These are phyloP conservation scores for Russula olivacea DNA, from an alignment of 768 basidiomycete genomes.

Conservation along the genomic window DNA sequence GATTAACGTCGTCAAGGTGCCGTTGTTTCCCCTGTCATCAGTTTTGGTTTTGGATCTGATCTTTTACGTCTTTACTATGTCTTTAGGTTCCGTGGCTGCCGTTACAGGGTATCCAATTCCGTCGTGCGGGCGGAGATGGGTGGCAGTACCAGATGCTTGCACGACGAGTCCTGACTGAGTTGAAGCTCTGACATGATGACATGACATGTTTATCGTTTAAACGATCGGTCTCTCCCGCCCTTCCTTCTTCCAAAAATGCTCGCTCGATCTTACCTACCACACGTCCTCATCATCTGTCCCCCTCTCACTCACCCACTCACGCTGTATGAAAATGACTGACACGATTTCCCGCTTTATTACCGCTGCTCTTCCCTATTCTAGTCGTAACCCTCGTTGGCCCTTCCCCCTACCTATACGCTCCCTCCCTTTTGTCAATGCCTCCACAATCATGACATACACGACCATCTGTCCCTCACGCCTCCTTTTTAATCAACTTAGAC, in stretches of 20 bases:
- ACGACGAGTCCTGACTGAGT: conserved; percentile 77
- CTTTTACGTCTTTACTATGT: background rate
- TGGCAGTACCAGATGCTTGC: conserved; percentile 99
- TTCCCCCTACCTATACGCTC: background rate
- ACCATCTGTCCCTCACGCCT: background rate
- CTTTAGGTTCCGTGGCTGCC: conserved; percentile 85
- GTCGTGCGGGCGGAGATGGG: conserved; percentile 81
- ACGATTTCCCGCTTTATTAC: background rate
- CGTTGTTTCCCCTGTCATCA: background rate
- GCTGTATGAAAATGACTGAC: conserved; percentile 2
- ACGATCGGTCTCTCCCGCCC: background rate
- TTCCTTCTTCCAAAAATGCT: background rate
- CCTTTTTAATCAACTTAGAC: conserved; percentile 11
- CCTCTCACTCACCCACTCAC: background rate
- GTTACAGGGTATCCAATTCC: conserved; percentile 92
- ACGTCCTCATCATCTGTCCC: background rate
- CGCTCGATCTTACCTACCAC: background rate
- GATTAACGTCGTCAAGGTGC: conserved; percentile 93
- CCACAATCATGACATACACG: background rate
- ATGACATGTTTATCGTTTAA: background rate
- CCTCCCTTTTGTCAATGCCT: background rate
- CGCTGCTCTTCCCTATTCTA: background rate
- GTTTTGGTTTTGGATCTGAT: conserved; percentile 27
- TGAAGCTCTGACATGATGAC: conserved; percentile 54
- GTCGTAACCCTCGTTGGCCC: background rate